Evolutionary conservation across 2,329 filamentous ascomycete species (phyloP).

Genomic region (Stagonosporopsis chrysanthemi): DNA sequence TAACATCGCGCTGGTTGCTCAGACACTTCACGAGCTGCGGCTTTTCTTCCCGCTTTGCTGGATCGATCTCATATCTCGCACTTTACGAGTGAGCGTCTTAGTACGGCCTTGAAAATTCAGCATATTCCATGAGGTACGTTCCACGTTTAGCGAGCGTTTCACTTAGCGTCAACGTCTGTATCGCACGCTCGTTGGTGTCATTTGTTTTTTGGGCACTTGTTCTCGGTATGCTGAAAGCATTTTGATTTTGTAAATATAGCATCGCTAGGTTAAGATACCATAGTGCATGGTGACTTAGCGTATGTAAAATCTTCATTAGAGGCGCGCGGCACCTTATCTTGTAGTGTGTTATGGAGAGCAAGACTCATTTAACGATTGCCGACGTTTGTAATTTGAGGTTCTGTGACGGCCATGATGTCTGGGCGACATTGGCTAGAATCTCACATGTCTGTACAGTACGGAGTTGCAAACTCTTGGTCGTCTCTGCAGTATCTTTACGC

Average conservation of each 20-base stretch:
- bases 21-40: neutral
- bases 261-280: neutral
- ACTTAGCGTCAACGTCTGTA: neutral
- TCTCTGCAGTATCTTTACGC: too few relatives aligned
- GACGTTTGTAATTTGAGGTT: too few relatives aligned
- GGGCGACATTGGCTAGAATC: too few relatives aligned
- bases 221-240: neutral
- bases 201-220: neutral
- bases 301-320: slow-evolving; percentile 1
- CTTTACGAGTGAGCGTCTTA: neutral
- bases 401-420: too few relatives aligned
- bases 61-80: neutral
- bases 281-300: neutral
- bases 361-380: too few relatives aligned
- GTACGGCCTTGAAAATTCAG: neutral
- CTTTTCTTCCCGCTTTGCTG: neutral
- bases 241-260: neutral
- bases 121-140: neutral
- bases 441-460: too few relatives aligned
- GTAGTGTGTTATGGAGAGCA: neutral
- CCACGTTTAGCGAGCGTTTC: neutral
- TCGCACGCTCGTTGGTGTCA: neutral
- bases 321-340: neutral
- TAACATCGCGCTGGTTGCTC: neutral
- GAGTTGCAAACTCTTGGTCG: too few relatives aligned